Evolutionary conservation across 768 basidiomycete genomes (phyloP), one percentile per base, ranked within the genome.

Genomic region (Leccinum imitatum): DNA sequence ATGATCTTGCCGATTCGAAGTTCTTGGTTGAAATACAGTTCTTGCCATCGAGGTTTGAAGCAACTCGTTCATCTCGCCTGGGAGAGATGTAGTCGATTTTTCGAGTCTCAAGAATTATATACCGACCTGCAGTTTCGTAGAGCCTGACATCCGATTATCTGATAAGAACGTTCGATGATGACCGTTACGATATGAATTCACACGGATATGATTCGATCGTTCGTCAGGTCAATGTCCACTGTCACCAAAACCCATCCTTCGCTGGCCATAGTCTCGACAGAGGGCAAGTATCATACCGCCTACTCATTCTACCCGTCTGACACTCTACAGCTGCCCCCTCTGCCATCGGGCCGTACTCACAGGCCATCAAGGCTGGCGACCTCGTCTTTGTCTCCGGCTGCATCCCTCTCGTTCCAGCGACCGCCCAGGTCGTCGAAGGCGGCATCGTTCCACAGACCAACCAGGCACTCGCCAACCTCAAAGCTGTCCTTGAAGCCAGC

Each of bases 381-480:
- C 82, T 94, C 59, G 84, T 98, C 64, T 99, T 96, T 77, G 81
- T 87, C 50, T 95, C 93, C 2, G 96, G 96, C 51, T 90, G 87
- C 71, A 89, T 98, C 68, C 89, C 93, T 2, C 78, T 97, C 58
- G 84, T 90, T 69, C 90, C 94, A 11, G 69, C 76, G 31, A 88
- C 89, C 66, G 87, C 79, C 53, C 91, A 62, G 19, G 48, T 69
- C 64, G 57, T 50, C 51, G 59, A 59, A 3, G 68, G 69, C 15
- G 68, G 69, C 11, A 69, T 69, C 60, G 39, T 61, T 25, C 58
- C 59, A 33, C 69, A 98, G 73, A 85, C 94, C 9, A 77, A 81
- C 57, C 94, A 95, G 73, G 91, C 87, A 10, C 80, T 99, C 67
- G 85, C 86, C 71, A 98, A 98, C 78, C 79, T 98, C 71, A 82